These are phyloP conservation scores for Yarrowia keelungensis DNA, from an alignment of 805 yeast genomes.

Conservation along the genomic window DNA sequence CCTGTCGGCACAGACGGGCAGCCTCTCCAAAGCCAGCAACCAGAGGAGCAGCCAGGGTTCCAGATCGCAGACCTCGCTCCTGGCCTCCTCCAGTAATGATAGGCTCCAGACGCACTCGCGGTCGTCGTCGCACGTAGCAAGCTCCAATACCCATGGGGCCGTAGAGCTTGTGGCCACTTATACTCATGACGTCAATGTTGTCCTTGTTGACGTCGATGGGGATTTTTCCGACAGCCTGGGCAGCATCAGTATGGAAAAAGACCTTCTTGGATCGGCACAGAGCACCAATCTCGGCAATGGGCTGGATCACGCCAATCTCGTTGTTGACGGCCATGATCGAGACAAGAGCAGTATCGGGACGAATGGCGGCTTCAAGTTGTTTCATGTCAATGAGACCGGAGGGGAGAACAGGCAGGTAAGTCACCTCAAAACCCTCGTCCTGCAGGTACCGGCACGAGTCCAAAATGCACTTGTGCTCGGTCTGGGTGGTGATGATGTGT, in stretches of 20 bases:
- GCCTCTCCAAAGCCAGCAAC: slow-evolving; percentile 98
- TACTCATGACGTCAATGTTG: slow-evolving; percentile 92
- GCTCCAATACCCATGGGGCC: slow-evolving; percentile 99
- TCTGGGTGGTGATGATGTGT: slow-evolving; percentile 94
- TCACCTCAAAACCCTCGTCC: slow-evolving; percentile 96
- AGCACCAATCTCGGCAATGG: slow-evolving; percentile 89
- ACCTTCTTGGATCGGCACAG: slow-evolving; percentile 87
- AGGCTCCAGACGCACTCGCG: slow-evolving; percentile 96
- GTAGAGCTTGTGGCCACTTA: slow-evolving; percentile 94
- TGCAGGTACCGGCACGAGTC: slow-evolving; percentile 94
- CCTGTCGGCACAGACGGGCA: slow-evolving; percentile 78
- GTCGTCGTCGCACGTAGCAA: slow-evolving; percentile 92
- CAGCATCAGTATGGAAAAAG: slow-evolving; percentile 97
- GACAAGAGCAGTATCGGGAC: slow-evolving; percentile 89
- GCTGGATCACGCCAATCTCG: slow-evolving; percentile 98
- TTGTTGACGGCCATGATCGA: slow-evolving; percentile 97
- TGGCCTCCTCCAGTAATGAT: slow-evolving; percentile 98
- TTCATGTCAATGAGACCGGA: slow-evolving; percentile 84
- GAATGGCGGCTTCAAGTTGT: slow-evolving; percentile 78
- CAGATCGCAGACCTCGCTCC: slow-evolving; percentile 96
- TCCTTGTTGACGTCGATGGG: slow-evolving; percentile 89
- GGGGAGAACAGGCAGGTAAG: slow-evolving; percentile 81
- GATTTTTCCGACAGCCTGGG: slow-evolving; percentile 96
- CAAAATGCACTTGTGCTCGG: slow-evolving; percentile 98
- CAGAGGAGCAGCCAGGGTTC: slow-evolving; percentile 96